Conservation (phyloP, 192 early-diverging fungal species). For the Diversispora eburnea region DNA sequence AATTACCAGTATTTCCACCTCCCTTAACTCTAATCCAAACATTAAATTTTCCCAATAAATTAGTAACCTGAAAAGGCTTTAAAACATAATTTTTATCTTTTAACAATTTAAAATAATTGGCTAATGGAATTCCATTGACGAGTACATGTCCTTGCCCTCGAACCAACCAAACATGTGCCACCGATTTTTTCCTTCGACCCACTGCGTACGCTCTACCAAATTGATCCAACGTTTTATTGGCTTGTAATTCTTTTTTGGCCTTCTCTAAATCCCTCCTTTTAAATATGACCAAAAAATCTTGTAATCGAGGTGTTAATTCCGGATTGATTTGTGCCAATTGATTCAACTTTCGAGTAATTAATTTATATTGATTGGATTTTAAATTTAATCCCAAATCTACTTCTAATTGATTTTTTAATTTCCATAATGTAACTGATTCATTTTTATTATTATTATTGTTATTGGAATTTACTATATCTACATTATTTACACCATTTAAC, state of each 20-base stretch:
- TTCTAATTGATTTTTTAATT: conserved; percentile 35
- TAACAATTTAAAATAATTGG: conserved; percentile 69
- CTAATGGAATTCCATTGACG: conserved; percentile 74
- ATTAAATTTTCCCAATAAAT: conserved; percentile 74
- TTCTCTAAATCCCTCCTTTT: conserved; percentile 36
- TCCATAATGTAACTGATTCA: conserved; percentile 7
- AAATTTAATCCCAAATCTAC: conserved; percentile 45
- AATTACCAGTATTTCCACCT: conserved; percentile 70
- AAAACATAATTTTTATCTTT: conserved; percentile 66
- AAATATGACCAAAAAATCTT: conserved; percentile 27
- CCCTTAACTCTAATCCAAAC: conserved; percentile 79
- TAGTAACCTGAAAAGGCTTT: conserved; percentile 67
- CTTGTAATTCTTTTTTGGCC: conserved; percentile 21
- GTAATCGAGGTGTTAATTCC: conserved; percentile 28
- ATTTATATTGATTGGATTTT: conserved; percentile 52
- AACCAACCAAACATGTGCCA: conserved; percentile 71
- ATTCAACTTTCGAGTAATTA: conserved; percentile 48
- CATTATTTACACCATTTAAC: too few relatives aligned
- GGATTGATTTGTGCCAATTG: conserved; percentile 40
- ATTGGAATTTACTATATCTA: too few relatives aligned
- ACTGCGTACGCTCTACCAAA: conserved; percentile 69
- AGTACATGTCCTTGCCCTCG: conserved; percentile 63
- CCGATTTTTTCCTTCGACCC: conserved; percentile 79
- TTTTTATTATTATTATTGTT: too few relatives aligned
- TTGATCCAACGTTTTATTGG: conserved; percentile 55